Evolutionary conservation across 768 basidiomycete genomes (phyloP).

Genomic region (Lactarius vividus): DNA sequence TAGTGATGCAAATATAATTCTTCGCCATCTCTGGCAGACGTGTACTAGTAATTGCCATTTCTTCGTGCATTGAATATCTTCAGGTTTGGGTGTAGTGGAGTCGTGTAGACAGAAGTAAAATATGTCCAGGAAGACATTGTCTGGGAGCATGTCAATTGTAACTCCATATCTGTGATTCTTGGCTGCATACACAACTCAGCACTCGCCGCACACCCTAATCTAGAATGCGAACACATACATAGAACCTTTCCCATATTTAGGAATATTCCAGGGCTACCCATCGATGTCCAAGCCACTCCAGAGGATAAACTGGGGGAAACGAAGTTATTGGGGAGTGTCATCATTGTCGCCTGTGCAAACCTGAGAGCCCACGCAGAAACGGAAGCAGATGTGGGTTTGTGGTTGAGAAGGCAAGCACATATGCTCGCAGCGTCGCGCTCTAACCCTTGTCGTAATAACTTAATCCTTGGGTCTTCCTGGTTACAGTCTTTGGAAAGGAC

Average conservation of each 20-base stretch:
- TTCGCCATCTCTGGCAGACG: not conserved
- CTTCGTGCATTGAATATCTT: not conserved
- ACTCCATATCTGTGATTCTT: not conserved
- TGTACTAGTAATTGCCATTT: not conserved
- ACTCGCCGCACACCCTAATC: not conserved
- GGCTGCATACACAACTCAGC: not conserved
- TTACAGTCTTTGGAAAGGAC: not conserved
- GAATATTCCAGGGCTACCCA: not conserved
- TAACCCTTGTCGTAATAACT: not conserved
- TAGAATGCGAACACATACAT: not conserved
- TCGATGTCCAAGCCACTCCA: not conserved
- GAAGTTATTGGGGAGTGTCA: not conserved
- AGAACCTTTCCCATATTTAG: not conserved
- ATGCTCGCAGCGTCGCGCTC: not conserved
- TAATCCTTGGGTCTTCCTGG: not conserved
- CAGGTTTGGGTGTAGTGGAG: too few relatives aligned
- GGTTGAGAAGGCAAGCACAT: not conserved
- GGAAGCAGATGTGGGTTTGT: not conserved
- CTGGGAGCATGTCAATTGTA: not conserved
- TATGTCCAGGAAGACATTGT: not conserved
- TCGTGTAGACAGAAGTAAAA: not conserved
- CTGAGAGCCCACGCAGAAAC: not conserved
- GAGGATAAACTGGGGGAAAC: not conserved
- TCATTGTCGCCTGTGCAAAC: not conserved
- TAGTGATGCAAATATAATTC: not conserved